These are phyloP conservation scores for Croton laevigatus DNA, from an alignment of 441 rosid genomes.

Conservation along the genomic window DNA sequence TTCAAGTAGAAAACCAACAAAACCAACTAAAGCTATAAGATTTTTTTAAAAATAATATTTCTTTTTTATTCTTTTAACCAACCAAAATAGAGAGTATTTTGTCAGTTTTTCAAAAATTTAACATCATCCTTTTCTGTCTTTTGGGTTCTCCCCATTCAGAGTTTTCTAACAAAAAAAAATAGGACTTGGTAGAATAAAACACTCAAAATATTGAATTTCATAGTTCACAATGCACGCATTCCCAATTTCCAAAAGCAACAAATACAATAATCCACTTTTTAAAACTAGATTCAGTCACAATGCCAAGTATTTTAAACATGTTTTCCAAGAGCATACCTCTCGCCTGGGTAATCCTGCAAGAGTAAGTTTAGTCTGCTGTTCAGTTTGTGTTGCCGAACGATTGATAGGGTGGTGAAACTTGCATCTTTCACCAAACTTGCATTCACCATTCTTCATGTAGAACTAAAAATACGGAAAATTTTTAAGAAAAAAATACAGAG, in stretches of 20 bases:
- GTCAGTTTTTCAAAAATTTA: too few species aligned
- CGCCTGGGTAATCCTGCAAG: constrained; percentile 95
- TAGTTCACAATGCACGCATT: background rate
- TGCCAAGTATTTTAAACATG: background rate
- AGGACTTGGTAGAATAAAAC: too few species aligned
- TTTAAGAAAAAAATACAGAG: background rate
- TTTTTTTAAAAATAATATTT: too few species aligned
- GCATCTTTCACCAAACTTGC: constrained; percentile 85
- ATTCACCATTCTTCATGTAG: constrained; percentile 92
- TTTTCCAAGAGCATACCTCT: constrained; percentile 49
- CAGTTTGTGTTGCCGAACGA: constrained; percentile 47
- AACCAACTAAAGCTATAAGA: too few species aligned
- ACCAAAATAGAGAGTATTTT: too few species aligned
- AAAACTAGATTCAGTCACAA: background rate
- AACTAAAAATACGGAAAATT: constrained; percentile 36
- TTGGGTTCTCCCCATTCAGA: too few species aligned
- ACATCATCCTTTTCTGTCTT: too few species aligned
- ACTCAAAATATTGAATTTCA: too few species aligned
- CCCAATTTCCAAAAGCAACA: background rate
- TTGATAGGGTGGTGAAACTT: constrained; percentile 83
- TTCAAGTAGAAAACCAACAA: too few species aligned
- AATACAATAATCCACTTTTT: background rate
- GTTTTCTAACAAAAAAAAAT: too few species aligned
- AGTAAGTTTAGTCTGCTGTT: constrained; percentile 61
- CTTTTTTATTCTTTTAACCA: too few species aligned